phyloP scores from a whole-genome alignment of 2,329 filamentous ascomycete genomes.

The Arthrobotrys entomopaga region DNA sequence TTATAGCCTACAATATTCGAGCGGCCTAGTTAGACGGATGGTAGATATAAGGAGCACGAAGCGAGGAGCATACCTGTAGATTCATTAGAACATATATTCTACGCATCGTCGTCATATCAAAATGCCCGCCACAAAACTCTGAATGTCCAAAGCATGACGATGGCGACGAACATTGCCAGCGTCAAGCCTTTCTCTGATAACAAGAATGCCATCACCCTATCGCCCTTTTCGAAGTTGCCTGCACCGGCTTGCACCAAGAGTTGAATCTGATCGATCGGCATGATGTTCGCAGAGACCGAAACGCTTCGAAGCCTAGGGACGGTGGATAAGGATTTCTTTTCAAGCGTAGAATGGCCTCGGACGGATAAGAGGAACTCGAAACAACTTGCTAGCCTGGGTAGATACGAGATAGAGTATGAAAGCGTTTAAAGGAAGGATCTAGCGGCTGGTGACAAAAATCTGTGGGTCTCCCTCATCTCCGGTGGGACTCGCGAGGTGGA shows the following conservation, averaged over 20 bases:
- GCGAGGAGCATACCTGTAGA: too few relatives aligned
- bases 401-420: not conserved
- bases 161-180: conserved; percentile 23
- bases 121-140: conserved; percentile 45
- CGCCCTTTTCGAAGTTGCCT: conserved; percentile 11
- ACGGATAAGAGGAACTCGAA: not conserved
- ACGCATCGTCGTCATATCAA: not conserved
- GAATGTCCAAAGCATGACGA: conserved; percentile 45
- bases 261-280: conserved; percentile 46
- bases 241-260: conserved; percentile 21
- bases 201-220: conserved; percentile 38
- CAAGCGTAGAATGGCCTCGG: not conserved
- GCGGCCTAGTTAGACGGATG: too few relatives aligned
- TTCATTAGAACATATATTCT: too few relatives aligned
- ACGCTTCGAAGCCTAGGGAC: not conserved
- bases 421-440: conserved; percentile 32
- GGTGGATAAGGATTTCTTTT: not conserved
- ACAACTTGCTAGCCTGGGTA: not conserved
- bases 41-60: too few relatives aligned
- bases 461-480: conserved; percentile 49
- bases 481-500: conserved; percentile 7
- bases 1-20: too few relatives aligned
- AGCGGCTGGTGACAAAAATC: conserved; percentile 25
- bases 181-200: conserved; percentile 38
- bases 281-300: conserved; percentile 1